Conservation (phyloP, 1,139 yeast genomes). For the Pichia sp. region DNA sequence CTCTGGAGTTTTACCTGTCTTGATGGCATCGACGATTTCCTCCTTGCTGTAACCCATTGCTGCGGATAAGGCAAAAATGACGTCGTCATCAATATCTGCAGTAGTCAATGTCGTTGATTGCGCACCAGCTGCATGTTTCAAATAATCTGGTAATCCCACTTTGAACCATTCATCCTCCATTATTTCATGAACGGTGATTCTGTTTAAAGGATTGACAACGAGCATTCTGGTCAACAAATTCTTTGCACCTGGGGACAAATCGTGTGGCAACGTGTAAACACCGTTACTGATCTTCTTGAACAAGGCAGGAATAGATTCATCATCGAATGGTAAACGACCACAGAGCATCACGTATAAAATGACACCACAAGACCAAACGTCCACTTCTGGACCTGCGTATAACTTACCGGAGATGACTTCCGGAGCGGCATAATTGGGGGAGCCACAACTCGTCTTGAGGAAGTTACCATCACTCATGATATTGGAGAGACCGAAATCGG, state of each 20-base stretch:
- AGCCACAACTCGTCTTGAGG: slow-evolving; percentile 91
- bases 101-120: slow-evolving; percentile 29
- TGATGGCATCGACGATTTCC: slow-evolving; percentile 74
- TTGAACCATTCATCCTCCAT: slow-evolving; percentile 97
- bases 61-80: slow-evolving; percentile 67
- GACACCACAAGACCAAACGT: slow-evolving; percentile 98
- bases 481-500: slow-evolving; percentile 92
- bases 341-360: slow-evolving; percentile 94
- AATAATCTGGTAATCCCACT: slow-evolving; percentile 72
- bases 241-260: slow-evolving; percentile 82
- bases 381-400: slow-evolving; percentile 98
- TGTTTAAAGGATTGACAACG: slow-evolving; percentile 91
- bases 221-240: slow-evolving; percentile 84
- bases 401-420: slow-evolving; percentile 95
- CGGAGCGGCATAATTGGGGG: slow-evolving; percentile 98
- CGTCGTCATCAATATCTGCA: slow-evolving; percentile 62
- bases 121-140: slow-evolving; percentile 62
- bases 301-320: slow-evolving; percentile 92
- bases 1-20: slow-evolving; percentile 32
- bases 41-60: slow-evolving; percentile 94
- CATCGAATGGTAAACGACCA: slow-evolving; percentile 96
- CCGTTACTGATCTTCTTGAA: slow-evolving; percentile 95
- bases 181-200: slow-evolving; percentile 91
- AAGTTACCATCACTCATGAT: slow-evolving; percentile 99
- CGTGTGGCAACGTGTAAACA: slow-evolving; percentile 88